Evolutionary conservation across 2,329 filamentous ascomycete genomes (phyloP), one percentile per base, ranked within the genome.

Genomic region (Colletotrichum melonis): DNA sequence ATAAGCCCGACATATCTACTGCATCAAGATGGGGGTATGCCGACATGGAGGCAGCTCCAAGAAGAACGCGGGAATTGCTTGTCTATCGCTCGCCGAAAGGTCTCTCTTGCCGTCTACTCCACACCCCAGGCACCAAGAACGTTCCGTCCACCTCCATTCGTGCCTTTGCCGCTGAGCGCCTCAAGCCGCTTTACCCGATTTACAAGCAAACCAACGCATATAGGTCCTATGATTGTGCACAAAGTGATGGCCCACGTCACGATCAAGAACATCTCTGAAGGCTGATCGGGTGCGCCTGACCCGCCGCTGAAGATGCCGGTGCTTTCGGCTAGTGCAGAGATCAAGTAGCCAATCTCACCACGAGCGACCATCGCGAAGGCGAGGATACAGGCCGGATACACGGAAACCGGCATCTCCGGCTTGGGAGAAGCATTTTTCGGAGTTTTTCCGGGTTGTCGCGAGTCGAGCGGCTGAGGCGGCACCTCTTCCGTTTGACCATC

Each of bases 341-440:
- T 94, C 56, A 96, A 80, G 74, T 95, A 95, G 0, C 93, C 93
- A 42, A 96, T 94, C 79, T 97, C 94, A 0, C 94, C 93, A n/a
- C 93, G 87, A 0, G 93, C 90, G 0, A 93, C 89, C 93, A 96
- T 96, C 3, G 85, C 87, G 22, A 88, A 84, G 0, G 91, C 91
- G 0, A 95, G 82, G 3, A 95, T 90, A 0, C 88, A 85, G 0
- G 91, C 87, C 0, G 93, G 92, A 74, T 94, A 92, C 1, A 94
- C 82, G 0, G 92, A 94, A 3, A 87, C 81, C 0, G 91, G 89
- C 60, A 88, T 90, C 0, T 82, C 78, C 6, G 82, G 78, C 1
- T 75, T 62, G 16, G 76, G 52, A 54, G 7, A 22, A 54, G 75
- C 72, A 75, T 63, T 75, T 2, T 52, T 60, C 63, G 72, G 54